phyloP scores from a whole-genome alignment of 345 rosid species.

The Pistacia integerrima region DNA sequence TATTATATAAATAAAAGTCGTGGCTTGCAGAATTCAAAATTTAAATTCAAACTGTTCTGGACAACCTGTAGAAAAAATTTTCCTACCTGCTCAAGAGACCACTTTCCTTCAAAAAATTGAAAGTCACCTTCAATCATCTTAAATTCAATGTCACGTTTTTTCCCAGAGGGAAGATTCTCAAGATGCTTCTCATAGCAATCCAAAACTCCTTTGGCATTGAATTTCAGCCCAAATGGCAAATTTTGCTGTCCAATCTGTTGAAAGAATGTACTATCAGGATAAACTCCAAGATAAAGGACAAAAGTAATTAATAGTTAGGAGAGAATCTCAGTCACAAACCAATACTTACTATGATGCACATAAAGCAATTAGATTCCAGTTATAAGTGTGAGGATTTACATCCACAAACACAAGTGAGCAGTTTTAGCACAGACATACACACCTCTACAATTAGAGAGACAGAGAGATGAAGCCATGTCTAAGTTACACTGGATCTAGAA shows the following conservation, averaged over 20 bases:
- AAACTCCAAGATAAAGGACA: background rate
- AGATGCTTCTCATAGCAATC: conserved; percentile 91
- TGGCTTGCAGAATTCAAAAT: background rate
- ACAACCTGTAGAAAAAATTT: background rate
- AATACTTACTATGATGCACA: background rate
- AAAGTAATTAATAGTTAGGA: background rate
- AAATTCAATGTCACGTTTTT: conserved; percentile 81
- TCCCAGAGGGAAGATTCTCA: conserved; percentile 52
- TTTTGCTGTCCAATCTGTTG: conserved; percentile 81
- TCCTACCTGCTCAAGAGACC: conserved; percentile 88
- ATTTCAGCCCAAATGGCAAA: conserved; percentile 75
- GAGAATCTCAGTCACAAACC: background rate
- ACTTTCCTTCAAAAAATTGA: conserved; percentile 80
- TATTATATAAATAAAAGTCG: background rate
- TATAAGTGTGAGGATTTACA: background rate
- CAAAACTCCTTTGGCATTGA: conserved; percentile 80
- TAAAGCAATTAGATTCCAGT: background rate
- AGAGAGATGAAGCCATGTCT: background rate
- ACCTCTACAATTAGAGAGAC: background rate
- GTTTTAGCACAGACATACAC: background rate
- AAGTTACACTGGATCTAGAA: background rate
- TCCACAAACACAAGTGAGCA: background rate
- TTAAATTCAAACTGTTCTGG: background rate
- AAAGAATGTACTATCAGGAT: conserved; percentile 13
- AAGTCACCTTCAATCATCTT: conserved; percentile 96